A percentile compares a stretch with the other conserved stretches of the same genome.
Conservation (phyloP, 768 basidiomycete genomes). For the Sporobolomyces roseus region DNA sequence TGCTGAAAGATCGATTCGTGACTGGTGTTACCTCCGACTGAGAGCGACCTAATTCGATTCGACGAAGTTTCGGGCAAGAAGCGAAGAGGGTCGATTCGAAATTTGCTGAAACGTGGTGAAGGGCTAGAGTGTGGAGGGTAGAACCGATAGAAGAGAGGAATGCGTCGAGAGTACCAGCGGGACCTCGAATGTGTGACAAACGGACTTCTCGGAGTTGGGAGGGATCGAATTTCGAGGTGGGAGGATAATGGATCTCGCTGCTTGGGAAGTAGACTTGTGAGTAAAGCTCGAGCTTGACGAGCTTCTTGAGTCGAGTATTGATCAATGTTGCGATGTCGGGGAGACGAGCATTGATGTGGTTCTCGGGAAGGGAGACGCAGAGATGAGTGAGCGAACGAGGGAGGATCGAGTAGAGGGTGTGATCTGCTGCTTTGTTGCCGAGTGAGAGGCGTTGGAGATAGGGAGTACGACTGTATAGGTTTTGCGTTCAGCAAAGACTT, state of each 20-base stretch:
- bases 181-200: constrained; percentile 19
- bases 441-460: constrained; percentile 18
- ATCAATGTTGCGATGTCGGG: not conserved
- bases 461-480: not conserved
- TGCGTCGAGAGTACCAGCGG: not conserved
- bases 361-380: constrained; percentile 12
- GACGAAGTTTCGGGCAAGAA: constrained; percentile 5
- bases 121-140: constrained; percentile 8
- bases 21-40: not conserved
- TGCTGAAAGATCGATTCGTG: not conserved
- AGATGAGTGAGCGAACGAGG: constrained; percentile 17
- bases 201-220: constrained; percentile 21
- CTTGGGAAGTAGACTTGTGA: constrained; percentile 27
- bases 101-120: constrained; percentile 10
- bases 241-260: constrained; percentile 3
- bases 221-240: not conserved
- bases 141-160: constrained; percentile 16
- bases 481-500: not conserved
- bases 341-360: constrained; percentile 5
- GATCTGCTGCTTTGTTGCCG: constrained; percentile 22
- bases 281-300: constrained; percentile 30
- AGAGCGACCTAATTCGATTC: constrained; percentile 29
- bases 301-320: not conserved
- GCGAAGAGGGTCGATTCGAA: not conserved
- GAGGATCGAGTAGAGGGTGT: constrained; percentile 4